Base-by-base conservation (phyloP, 225 moss, liverwort and hornwort species). In the Takakia lepidozioides region DNA sequence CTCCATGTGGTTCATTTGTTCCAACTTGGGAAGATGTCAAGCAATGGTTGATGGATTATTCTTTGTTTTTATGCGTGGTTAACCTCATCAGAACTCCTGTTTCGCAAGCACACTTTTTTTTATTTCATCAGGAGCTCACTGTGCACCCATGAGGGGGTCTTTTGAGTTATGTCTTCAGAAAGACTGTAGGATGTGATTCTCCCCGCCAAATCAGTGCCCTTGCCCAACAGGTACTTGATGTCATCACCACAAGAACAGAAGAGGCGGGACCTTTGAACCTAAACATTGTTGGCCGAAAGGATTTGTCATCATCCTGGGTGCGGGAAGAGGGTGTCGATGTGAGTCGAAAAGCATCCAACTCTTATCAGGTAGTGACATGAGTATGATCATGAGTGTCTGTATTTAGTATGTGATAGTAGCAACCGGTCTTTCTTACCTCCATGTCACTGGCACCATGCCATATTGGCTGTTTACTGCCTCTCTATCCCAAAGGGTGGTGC, bases 241-340 rank as follows among this genome's bases (percentile, higher is more conserved):
- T 80, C 34, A 35, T 80, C 44, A 64, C 74, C 43, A 57, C 80
- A 51, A 74, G 46, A 61, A 51, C 57, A 41, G 80, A 71, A 48
- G 67, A 64, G 42, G 57, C 64, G 46, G 70, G 67, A 67, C 70
- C 74, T 11, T 58, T 80, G 51, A 74, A 80, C 64, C 80, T 80
- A 34, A 74, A 74, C 28, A 64, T 71, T 55, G 67, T 74, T 50
- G 73, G 73, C 46, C 70, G 74, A 43, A 67, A 67, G 19, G 80
- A 80, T 47, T 38, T 80, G 37, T 80, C 80, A 38, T 74, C 80
- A 48, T 80, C 80, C 38, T 80, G 80, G 80, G 74, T 74, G 35
- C 61, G 67, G 55, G 74, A 74, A 57, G 80, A 71, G 35, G 54
- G 60, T 60, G 37, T 36, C 15, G 22, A 55, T 14, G 41, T 55